Evolutionary conservation across 2,329 filamentous ascomycete species (phyloP).

Genomic region (Diaporthe sp.): DNA sequence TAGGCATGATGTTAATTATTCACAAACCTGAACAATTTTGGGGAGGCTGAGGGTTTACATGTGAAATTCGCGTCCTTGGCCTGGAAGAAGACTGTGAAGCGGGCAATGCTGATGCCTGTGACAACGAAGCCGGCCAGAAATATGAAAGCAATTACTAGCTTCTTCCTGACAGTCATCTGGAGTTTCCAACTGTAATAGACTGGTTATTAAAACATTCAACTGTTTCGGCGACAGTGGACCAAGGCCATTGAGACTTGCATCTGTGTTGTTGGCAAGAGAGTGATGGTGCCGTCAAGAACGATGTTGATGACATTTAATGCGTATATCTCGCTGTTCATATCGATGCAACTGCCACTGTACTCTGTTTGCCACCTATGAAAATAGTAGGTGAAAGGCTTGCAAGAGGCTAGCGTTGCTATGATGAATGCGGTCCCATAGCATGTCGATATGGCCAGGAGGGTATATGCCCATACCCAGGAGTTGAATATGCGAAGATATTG

Average conservation of each 20-base stretch:
- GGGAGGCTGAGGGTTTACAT: background rate
- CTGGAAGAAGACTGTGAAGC: background rate
- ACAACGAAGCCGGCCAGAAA: constrained; percentile 7
- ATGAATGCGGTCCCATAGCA: background rate
- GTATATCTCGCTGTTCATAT: background rate
- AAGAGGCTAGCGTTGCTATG: background rate
- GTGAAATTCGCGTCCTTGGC: background rate
- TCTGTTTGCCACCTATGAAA: constrained; percentile 10
- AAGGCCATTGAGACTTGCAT: background rate
- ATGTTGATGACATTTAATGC: background rate
- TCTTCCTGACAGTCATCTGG: background rate
- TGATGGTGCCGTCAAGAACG: background rate
- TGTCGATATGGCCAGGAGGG: background rate
- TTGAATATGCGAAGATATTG: constrained; percentile 10
- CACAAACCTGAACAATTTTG: background rate
- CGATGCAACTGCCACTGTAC: background rate
- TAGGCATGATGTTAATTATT: background rate
- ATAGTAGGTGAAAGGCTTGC: background rate
- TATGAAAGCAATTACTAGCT: background rate
- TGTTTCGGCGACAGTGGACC: no score
- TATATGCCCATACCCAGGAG: background rate
- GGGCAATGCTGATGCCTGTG: background rate
- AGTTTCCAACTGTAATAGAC: background rate
- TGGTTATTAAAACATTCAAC: no score
- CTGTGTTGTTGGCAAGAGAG: background rate